A percentile compares a stretch with the other conserved stretches of the same genome.
phyloP scores from a whole-genome alignment of 2,329 filamentous ascomycete species.

The Fusarium chlamydosporum region DNA sequence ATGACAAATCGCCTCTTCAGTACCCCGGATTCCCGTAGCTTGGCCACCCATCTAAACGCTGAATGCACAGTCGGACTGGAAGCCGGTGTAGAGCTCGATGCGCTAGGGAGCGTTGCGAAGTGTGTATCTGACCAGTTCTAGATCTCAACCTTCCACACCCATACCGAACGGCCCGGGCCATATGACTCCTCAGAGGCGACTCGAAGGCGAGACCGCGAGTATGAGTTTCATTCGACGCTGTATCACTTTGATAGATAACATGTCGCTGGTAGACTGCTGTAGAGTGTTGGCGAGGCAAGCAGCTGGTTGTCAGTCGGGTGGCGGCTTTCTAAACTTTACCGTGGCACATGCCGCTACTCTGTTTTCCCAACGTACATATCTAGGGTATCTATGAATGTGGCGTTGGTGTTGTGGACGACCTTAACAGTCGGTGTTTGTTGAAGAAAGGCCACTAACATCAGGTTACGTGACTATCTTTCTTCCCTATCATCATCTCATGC shows the following conservation, averaged over 20 bases:
- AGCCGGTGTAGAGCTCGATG: constrained; percentile 6
- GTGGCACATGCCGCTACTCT: neutral
- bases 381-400: neutral
- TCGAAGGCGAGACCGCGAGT: neutral
- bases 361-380: neutral
- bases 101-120: constrained; percentile 21
- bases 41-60: constrained; percentile 23
- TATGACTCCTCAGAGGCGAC: constrained; percentile 19
- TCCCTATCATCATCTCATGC: constrained; percentile 5
- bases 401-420: neutral
- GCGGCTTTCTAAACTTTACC: constrained; percentile 4
- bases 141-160: constrained; percentile 33
- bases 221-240: constrained; percentile 4
- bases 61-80: constrained; percentile 16
- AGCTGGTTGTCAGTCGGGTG: constrained; percentile 1
- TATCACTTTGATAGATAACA: constrained; percentile 13
- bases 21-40: constrained; percentile 4
- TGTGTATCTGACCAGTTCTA: constrained; percentile 38
- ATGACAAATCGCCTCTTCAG: constrained; percentile 26
- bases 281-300: neutral
- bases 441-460: neutral
- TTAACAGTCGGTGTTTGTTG: neutral
- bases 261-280: neutral
- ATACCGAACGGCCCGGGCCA: constrained; percentile 35
- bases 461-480: neutral